Evolutionary conservation across 441 rosid species (phyloP).

Genomic region (Populus hybrid): DNA sequence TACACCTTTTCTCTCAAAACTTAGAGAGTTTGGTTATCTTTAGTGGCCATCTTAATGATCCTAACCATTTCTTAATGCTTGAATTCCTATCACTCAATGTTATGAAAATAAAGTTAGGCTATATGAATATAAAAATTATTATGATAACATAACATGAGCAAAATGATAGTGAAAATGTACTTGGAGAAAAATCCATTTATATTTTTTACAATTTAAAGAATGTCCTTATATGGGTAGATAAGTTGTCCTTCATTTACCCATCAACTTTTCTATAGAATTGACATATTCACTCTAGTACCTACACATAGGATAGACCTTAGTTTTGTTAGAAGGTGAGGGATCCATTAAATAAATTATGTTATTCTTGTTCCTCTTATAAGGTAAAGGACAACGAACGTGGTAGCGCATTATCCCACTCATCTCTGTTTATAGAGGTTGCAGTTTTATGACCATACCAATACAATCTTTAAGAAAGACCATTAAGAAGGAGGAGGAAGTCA

Average conservation of each 20-base stretch:
- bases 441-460: neutral
- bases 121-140: neutral
- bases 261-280: too few species aligned
- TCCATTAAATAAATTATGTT: neutral
- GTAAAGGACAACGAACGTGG: neutral
- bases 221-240: neutral
- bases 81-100: neutral
- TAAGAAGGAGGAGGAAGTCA: neutral
- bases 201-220: too few species aligned
- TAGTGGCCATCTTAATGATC: too few species aligned
- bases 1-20: neutral
- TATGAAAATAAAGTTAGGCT: too few species aligned
- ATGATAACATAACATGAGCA: neutral
- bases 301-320: neutral
- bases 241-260: neutral
- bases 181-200: neutral
- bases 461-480: too few species aligned
- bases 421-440: too few species aligned
- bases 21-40: neutral
- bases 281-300: too few species aligned
- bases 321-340: neutral
- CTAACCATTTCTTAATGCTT: too few species aligned
- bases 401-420: neutral
- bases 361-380: neutral
- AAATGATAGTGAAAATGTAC: neutral